A percentile compares a stretch with the other conserved stretches of the same genome.
Evolutionary conservation across 805 yeast genomes (phyloP).

Genomic region (Barnettozyma populi): DNA sequence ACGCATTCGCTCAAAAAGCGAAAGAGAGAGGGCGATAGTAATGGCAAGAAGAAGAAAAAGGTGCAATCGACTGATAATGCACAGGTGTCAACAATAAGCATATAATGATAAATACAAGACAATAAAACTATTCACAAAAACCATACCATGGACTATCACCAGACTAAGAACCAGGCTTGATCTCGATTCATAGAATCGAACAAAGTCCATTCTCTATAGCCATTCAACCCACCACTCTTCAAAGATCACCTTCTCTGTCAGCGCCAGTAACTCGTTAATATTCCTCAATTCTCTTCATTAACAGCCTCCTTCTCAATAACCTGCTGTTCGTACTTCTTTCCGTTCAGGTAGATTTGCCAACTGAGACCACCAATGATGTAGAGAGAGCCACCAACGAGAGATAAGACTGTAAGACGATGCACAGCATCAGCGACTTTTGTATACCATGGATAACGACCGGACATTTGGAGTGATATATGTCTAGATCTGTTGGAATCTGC

Average conservation of each 20-base stretch:
- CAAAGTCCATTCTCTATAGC: neutral
- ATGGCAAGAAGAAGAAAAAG: conserved; percentile 13
- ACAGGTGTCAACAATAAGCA: conserved; percentile 1
- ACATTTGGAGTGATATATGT: conserved; percentile 26
- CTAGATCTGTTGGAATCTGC: neutral
- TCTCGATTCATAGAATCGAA: neutral
- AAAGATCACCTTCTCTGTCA: neutral
- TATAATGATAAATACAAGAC: conserved; percentile 4
- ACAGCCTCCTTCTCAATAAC: conserved; percentile 10
- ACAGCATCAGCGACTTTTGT: conserved; percentile 64
- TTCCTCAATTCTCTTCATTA: neutral
- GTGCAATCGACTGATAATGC: neutral
- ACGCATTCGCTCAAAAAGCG: conserved; percentile 33
- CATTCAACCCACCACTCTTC: neutral
- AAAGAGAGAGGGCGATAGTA: conserved; percentile 3
- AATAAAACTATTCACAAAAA: conserved; percentile 5
- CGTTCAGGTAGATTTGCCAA: conserved; percentile 47
- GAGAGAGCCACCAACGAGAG: conserved; percentile 52
- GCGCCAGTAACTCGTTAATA: neutral
- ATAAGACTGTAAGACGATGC: conserved; percentile 67
- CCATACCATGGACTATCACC: neutral
- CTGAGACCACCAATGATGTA: conserved; percentile 49
- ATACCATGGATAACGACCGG: conserved; percentile 63
- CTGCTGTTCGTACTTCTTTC: conserved; percentile 43
- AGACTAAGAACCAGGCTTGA: neutral